These are phyloP conservation scores for Wickerhamomyces bovis DNA, from an alignment of 805 yeast genomes.

Conservation along the genomic window DNA sequence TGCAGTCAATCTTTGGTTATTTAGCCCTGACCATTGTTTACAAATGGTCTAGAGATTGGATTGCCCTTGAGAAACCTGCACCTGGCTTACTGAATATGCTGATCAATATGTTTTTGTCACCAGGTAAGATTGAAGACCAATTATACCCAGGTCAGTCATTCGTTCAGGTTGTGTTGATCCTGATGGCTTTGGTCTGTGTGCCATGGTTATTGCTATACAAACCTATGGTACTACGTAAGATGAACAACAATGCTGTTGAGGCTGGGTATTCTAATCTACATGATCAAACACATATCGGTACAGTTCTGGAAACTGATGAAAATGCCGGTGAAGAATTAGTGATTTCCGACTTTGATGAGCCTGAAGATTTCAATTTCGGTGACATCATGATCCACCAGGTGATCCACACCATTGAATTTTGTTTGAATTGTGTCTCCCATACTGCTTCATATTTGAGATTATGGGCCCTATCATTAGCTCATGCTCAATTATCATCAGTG, in stretches of 20 bases:
- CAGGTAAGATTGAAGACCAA: conserved; percentile 80
- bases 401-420: conserved; percentile 95
- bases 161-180: conserved; percentile 65
- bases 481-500: conserved; percentile 91
- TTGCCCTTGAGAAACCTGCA: conserved; percentile 65
- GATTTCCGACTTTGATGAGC: conserved; percentile 42
- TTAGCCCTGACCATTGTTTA: conserved; percentile 78
- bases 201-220: conserved; percentile 87
- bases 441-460: conserved; percentile 94
- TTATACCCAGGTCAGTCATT: conserved; percentile 74
- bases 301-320: conserved; percentile 32
- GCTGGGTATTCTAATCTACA: conserved; percentile 45
- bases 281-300: conserved; percentile 27
- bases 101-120: conserved; percentile 90
- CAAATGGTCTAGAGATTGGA: conserved; percentile 95
- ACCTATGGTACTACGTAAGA: conserved; percentile 65
- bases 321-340: conserved; percentile 43
- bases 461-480: conserved; percentile 97
- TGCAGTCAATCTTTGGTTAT: conserved; percentile 96
- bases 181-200: conserved; percentile 81
- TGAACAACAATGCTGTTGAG: conserved; percentile 43
- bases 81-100: conserved; percentile 94
- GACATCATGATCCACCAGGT: conserved; percentile 96
- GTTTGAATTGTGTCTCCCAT: conserved; percentile 95
- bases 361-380: conserved; percentile 68